Evolutionary conservation across 179 eudicot genomes (phyloP).

Genomic region (Beta macrorhiza): DNA sequence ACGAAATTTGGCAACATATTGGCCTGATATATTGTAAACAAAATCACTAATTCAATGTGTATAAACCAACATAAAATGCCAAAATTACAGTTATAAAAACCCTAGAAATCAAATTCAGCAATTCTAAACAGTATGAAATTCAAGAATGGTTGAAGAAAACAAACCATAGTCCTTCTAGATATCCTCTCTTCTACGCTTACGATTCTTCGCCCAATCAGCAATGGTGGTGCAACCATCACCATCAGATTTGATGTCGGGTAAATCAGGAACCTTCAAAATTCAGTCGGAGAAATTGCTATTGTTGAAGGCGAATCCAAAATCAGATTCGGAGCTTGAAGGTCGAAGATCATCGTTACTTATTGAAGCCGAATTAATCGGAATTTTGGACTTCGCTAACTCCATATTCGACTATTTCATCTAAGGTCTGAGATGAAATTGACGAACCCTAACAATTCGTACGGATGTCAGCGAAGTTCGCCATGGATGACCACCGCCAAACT

Average conservation of each 20-base stretch:
- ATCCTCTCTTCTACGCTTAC: slow-evolving; percentile 33
- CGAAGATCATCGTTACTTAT: slow-evolving; percentile 10
- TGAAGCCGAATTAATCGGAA: background rate
- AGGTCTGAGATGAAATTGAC: background rate
- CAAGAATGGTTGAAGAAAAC: background rate
- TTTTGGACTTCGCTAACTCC: slow-evolving; percentile 9
- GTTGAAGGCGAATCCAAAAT: slow-evolving; percentile 34
- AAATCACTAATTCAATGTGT: background rate
- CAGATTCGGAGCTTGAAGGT: slow-evolving; percentile 17
- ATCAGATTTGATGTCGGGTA: slow-evolving; percentile 29
- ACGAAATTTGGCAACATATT: too few species aligned
- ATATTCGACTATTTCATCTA: slow-evolving; percentile 4
- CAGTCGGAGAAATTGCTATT: slow-evolving; percentile 38
- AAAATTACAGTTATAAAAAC: too few species aligned
- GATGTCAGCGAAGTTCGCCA: too few species aligned
- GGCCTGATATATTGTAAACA: too few species aligned
- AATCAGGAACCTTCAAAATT: slow-evolving; percentile 32
- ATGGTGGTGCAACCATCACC: slow-evolving; percentile 24
- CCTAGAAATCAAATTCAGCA: background rate
- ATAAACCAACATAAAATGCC: too few species aligned
- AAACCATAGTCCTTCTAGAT: slow-evolving; percentile 29
- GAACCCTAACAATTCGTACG: slow-evolving; percentile 21
- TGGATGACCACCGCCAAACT: too few species aligned
- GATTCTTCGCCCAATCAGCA: slow-evolving; percentile 37
- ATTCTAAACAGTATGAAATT: background rate